Conservation (phyloP, 2,329 filamentous ascomycete genomes). For the Penicillium psychrosexuale region DNA sequence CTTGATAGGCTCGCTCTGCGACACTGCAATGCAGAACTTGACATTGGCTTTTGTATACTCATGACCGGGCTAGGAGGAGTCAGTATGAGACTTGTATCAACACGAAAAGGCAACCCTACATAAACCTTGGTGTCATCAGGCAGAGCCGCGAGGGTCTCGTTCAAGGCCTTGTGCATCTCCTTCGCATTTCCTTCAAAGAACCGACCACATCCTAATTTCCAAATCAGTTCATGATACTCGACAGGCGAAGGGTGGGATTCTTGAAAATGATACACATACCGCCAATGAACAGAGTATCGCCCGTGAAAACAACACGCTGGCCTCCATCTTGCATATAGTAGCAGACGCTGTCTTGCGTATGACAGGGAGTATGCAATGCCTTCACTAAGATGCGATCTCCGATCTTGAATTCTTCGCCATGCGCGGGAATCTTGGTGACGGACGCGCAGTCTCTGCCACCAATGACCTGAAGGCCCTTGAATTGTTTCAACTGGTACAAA, state of each 20-base stretch:
- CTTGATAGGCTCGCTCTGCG: conserved; percentile 71
- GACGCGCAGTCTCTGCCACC: conserved; percentile 82
- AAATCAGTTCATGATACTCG: neutral
- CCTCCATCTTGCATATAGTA: conserved; percentile 79
- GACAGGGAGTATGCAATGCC: conserved; percentile 92
- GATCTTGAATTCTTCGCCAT: conserved; percentile 76
- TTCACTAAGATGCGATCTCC: conserved; percentile 76
- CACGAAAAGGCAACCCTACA: conserved; percentile 53
- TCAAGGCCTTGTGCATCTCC: conserved; percentile 92
- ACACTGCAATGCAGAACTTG: conserved; percentile 76
- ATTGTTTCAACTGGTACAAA: conserved; percentile 52
- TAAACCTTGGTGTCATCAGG: conserved; percentile 92
- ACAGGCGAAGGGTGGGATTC: neutral
- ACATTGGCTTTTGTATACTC: conserved; percentile 98
- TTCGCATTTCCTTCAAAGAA: conserved; percentile 90
- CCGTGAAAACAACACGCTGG: conserved; percentile 81
- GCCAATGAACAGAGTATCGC: conserved; percentile 92
- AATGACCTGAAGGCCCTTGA: conserved; percentile 68
- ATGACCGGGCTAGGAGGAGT: conserved; percentile 69
- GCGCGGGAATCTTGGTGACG: conserved; percentile 71
- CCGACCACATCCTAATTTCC: conserved; percentile 70
- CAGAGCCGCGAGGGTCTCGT: conserved; percentile 73
- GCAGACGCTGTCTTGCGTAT: conserved; percentile 98
- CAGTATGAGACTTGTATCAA: neutral
- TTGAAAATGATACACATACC: conserved; percentile 50